phyloP scores from a whole-genome alignment of 2,329 filamentous ascomycete genomes.

The Kalaharituber pfeilii region DNA sequence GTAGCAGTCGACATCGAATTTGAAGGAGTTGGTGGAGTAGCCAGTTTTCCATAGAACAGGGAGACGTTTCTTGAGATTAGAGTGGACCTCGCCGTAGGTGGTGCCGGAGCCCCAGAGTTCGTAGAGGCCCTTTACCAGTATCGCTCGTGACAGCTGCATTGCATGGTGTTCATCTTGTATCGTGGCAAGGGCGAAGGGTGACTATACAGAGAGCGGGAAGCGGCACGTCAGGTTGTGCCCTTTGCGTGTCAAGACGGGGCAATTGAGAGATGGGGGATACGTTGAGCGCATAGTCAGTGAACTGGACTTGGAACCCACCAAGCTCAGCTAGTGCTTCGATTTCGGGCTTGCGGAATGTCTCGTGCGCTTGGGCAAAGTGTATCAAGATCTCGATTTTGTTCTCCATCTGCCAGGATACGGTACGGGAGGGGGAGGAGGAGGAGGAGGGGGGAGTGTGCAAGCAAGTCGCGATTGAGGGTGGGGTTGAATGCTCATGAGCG shows the following conservation, averaged over 20 bases:
- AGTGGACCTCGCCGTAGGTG: constrained; percentile 51
- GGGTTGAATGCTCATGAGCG: too few species aligned
- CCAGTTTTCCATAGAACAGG: constrained; percentile 42
- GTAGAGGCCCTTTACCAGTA: constrained; percentile 68
- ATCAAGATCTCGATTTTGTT: constrained; percentile 61
- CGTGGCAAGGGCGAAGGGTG: constrained; percentile 13
- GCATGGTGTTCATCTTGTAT: constrained; percentile 2
- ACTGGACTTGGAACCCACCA: constrained; percentile 34
- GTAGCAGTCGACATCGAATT: constrained; percentile 70
- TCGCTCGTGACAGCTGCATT: constrained; percentile 51
- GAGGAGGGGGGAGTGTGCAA: too few species aligned
- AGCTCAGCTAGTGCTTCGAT: constrained; percentile 61
- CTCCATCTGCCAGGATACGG: too few species aligned
- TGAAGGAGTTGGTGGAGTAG: constrained; percentile 54
- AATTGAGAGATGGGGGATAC: constrained; percentile 2
- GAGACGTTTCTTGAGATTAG: constrained; percentile 42
- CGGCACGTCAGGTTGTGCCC: too few species aligned
- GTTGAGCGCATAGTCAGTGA: constrained; percentile 10
- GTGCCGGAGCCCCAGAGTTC: constrained; percentile 69
- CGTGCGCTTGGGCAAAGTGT: constrained; percentile 74
- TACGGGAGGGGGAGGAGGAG: too few species aligned
- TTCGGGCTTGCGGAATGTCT: constrained; percentile 77
- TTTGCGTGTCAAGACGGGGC: too few species aligned
- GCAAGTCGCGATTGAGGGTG: too few species aligned
- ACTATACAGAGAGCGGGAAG: too few species aligned